These are phyloP conservation scores for Tylopilus sp. DNA, from an alignment of 1,284 basidiomycete species.

Conservation along the genomic window DNA sequence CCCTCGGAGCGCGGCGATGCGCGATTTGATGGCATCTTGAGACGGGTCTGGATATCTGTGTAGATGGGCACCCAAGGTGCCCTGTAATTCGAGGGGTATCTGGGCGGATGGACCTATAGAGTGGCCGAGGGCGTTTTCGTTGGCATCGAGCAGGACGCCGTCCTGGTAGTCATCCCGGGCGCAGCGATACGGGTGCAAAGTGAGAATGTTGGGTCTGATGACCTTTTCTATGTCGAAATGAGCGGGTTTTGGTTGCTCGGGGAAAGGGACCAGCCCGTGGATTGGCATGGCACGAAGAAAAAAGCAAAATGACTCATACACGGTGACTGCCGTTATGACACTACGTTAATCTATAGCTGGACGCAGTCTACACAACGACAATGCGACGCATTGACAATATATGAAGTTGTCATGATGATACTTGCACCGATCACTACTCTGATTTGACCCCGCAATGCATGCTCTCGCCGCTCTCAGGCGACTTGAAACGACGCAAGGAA, in stretches of 20 bases:
- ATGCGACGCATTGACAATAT: background rate
- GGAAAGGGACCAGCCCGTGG: slow-evolving; percentile 53
- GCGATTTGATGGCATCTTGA: slow-evolving; percentile 82
- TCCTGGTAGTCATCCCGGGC: slow-evolving; percentile 96
- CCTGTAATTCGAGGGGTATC: slow-evolving; percentile 43
- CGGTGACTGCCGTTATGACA: no score
- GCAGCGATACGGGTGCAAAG: slow-evolving; percentile 94
- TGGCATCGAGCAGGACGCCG: slow-evolving; percentile 97
- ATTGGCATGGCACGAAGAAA: slow-evolving; percentile 52
- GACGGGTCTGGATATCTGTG: slow-evolving; percentile 92
- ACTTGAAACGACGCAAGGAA: no score
- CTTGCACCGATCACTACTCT: no score
- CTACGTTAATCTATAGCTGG: no score
- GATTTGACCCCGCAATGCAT: no score
- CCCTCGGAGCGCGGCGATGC: slow-evolving; percentile 78
- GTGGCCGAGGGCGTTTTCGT: slow-evolving; percentile 96
- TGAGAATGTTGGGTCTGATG: slow-evolving; percentile 94
- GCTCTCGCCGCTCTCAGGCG: no score
- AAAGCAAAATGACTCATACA: background rate
- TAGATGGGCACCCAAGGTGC: slow-evolving; percentile 64
- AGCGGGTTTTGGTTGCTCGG: slow-evolving; percentile 65
- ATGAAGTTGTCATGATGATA: no score
- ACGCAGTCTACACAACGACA: no score
- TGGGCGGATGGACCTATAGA: slow-evolving; percentile 65
- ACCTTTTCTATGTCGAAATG: slow-evolving; percentile 89